Evolutionary conservation across 2,329 filamentous ascomycete species (phyloP).

Genomic region (Dactylellina sp.): DNA sequence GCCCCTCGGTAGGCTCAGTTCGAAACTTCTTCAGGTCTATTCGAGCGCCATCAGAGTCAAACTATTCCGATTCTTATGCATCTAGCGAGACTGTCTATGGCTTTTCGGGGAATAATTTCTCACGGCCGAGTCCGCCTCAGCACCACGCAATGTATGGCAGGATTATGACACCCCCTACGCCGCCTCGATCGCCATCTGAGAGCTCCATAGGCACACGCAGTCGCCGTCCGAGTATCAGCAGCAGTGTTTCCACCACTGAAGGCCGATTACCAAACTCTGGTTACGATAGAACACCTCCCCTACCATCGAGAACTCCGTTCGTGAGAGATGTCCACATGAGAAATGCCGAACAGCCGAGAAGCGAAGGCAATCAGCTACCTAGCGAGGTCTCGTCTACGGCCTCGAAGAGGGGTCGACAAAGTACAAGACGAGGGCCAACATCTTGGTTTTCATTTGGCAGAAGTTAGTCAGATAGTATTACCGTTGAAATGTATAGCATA

Average conservation of each 20-base stretch:
- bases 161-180: constrained; percentile 31
- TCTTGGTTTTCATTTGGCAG: constrained; percentile 51
- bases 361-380: not conserved
- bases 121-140: constrained; percentile 28
- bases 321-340: constrained; percentile 14
- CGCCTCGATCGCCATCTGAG: constrained; percentile 47
- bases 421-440: constrained; percentile 28
- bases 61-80: constrained; percentile 23
- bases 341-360: constrained; percentile 1
- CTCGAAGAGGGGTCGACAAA: constrained; percentile 23
- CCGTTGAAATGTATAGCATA: too few relatives aligned
- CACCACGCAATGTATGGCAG: constrained; percentile 32
- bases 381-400: constrained; percentile 8
- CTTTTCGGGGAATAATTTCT: constrained; percentile 28
- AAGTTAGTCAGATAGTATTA: too few relatives aligned
- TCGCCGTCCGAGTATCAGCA: constrained; percentile 34
- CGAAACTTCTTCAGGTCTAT: constrained; percentile 42
- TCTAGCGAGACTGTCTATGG: constrained; percentile 13
- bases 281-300: constrained; percentile 20
- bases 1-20: constrained; percentile 7
- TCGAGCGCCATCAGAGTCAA: constrained; percentile 30
- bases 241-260: constrained; percentile 21
- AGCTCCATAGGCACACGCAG: constrained; percentile 21
- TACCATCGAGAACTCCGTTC: constrained; percentile 8
- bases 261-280: constrained; percentile 14